Evolutionary conservation across 2,329 filamentous ascomycete genomes (phyloP), one percentile per base, ranked within the genome.

Genomic region (Epichloe gansuensis): DNA sequence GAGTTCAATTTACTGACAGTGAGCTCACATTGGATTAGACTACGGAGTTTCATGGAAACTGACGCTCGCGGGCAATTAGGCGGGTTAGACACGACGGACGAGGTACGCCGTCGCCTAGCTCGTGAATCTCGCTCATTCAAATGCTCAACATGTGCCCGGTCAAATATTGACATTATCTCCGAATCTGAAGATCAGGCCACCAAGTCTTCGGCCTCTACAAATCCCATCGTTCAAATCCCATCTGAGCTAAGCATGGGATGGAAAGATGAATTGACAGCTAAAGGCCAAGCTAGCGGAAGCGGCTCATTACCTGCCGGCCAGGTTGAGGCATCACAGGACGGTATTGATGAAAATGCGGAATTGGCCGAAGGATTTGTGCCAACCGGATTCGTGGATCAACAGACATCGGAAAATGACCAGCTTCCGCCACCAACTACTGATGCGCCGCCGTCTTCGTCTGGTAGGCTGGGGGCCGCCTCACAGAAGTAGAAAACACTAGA

Each of bases 1-100:
- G 17, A 3, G 8, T 21, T 17, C 5, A 34, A 28, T 15, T 4
- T 7, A 31, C 50, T 57, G 46, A 56, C 39, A 45, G 35, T 47
- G 25, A n/a, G 37, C 6, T 25, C n/a, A 17, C 34, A 28, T n/a
- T 41, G 31, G 25, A 41, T 38, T 44, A 73, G 71, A 13, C 81
- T 97, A 48, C 74, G 93, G 52, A 86, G 81, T 60, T 96, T 96
- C 68, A 97, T 98, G 90, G 90, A 94, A 66, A 91, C 86, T 3
- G 88, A 91, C 60, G 83, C 87, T 8, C 82, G 80, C 60, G 93
- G 93, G 1, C 93, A 97, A 72, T 74, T 98, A 1, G 93, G 93
- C 12, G 93, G 93, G 0, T 75, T 97, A 61, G 91, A 96, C 58
- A 85, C 85, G 3, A 80, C 73, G 28, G 82, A 85, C 17, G 76